Conservation (phyloP, 345 rosid genomes). For the Populus alba region DNA sequence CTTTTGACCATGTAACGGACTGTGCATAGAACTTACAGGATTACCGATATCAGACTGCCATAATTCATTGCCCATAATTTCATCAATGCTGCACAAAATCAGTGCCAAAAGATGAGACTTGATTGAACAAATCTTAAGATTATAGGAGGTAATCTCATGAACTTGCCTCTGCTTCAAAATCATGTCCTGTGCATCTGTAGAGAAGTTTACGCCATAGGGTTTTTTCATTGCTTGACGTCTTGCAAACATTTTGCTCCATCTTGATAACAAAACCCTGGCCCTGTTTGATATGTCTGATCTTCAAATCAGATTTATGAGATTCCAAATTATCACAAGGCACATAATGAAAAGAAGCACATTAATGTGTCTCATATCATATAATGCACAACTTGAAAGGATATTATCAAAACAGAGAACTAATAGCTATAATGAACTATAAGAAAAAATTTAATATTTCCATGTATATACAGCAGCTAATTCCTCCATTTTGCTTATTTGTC, state of each 20-base stretch:
- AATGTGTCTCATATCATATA: background rate
- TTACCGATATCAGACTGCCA: constrained; percentile 45
- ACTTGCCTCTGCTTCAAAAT: constrained; percentile 80
- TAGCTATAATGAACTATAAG: background rate
- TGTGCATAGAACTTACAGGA: constrained; percentile 48
- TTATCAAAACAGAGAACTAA: background rate
- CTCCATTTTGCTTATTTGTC: background rate
- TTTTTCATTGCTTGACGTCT: constrained; percentile 69
- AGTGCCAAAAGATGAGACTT: constrained; percentile 10
- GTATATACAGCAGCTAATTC: background rate
- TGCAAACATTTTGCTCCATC: constrained; percentile 88
- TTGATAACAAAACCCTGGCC: constrained; percentile 82
- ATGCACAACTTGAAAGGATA: background rate
- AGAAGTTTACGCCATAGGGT: constrained; percentile 57
- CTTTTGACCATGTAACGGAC: constrained; percentile 8
- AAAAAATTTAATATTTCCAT: background rate
- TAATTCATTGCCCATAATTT: constrained; percentile 69
- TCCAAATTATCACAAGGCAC: constrained; percentile 28
- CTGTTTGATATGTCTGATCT: constrained; percentile 99
- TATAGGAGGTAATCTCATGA: constrained; percentile 14
- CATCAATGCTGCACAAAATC: constrained; percentile 62
- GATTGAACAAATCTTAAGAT: constrained; percentile 9
- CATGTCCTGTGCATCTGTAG: constrained; percentile 59
- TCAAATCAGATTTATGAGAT: constrained; percentile 91
- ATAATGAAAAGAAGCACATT: constrained; percentile 14